These are phyloP conservation scores for Leishmania tropica DNA, from an alignment of 208 protist genomes.

Conservation along the genomic window DNA sequence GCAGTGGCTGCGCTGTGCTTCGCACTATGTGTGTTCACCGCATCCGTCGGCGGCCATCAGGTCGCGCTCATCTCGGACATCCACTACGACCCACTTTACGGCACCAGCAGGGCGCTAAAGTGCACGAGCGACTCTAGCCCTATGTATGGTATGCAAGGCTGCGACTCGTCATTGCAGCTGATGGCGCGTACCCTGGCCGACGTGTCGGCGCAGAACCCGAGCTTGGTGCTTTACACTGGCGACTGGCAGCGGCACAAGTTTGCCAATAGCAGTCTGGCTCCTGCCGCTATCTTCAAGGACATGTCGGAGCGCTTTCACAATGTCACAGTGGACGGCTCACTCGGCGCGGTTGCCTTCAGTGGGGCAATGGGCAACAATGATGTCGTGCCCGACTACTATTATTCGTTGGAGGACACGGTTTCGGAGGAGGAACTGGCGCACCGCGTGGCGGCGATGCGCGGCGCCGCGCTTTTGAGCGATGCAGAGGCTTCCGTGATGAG, in stretches of 20 bases:
- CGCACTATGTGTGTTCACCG: not conserved
- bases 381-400: slow-evolving; percentile 71
- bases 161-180: slow-evolving; percentile 64
- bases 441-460: slow-evolving; percentile 34
- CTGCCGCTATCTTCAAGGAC: slow-evolving; percentile 18
- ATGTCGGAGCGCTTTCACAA: slow-evolving; percentile 15
- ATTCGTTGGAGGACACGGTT: slow-evolving; percentile 31
- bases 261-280: slow-evolving; percentile 16
- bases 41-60: slow-evolving; percentile 5
- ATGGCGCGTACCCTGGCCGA: slow-evolving; percentile 46
- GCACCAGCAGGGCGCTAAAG: slow-evolving; percentile 34
- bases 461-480: slow-evolving; percentile 31
- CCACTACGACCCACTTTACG: slow-evolving; percentile 82
- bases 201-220: slow-evolving; percentile 31
- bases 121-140: slow-evolving; percentile 31
- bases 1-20: slow-evolving; percentile 4
- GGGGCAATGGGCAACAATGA: slow-evolving; percentile 80
- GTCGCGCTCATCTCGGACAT: slow-evolving; percentile 75
- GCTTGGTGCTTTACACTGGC: slow-evolving; percentile 48
- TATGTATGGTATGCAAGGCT: slow-evolving; percentile 39
- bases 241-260: slow-evolving; percentile 81
- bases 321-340: slow-evolving; percentile 25
- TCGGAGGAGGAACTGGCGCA: slow-evolving; percentile 31
- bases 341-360: slow-evolving; percentile 27
- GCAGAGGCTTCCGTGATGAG: slow-evolving; percentile 41